These are phyloP conservation scores for Coffea canephora DNA, from an alignment of 257 asterid species.

Conservation along the genomic window DNA sequence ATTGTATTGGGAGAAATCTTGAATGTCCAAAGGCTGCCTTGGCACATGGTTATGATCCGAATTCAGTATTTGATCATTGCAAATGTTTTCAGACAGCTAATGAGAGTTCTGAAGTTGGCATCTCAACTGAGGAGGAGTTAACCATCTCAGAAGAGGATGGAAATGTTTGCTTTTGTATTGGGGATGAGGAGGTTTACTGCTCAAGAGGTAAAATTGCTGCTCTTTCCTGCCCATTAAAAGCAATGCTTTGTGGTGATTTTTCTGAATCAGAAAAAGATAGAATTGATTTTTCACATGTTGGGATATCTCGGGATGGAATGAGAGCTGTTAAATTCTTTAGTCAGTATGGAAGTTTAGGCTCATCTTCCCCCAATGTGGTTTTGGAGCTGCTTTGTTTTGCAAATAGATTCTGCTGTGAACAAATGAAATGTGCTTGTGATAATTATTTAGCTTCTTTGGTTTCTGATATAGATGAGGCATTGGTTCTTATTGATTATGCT, in stretches of 20 bases:
- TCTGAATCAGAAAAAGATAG: conserved; percentile 36
- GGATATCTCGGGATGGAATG: conserved; percentile 46
- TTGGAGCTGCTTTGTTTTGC: conserved; percentile 48
- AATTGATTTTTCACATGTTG: conserved; percentile 42
- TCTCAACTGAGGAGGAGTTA: conserved; percentile 18
- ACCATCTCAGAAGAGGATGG: conserved; percentile 23
- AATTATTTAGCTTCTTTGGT: conserved; percentile 39
- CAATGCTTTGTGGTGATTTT: conserved; percentile 46
- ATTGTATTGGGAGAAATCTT: conserved; percentile 50
- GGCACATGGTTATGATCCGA: conserved; percentile 37
- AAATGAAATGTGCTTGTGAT: conserved; percentile 46
- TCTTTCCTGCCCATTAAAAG: conserved; percentile 41
- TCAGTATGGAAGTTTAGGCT: conserved; percentile 30
- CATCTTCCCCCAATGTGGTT: conserved; percentile 31
- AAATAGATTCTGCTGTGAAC: conserved; percentile 52
- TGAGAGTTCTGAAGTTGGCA: conserved; percentile 9
- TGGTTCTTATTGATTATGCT: conserved; percentile 47
- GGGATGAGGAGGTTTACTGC: conserved; percentile 35
- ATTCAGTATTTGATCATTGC: conserved; percentile 41
- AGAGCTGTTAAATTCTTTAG: conserved; percentile 37
- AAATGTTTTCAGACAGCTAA: conserved; percentile 18
- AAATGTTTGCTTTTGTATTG: conserved; percentile 36
- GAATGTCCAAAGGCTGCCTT: conserved; percentile 52
- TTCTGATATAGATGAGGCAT: conserved; percentile 42
- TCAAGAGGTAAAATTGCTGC: conserved; percentile 45